These are phyloP conservation scores for Tolypocladium guangdongense DNA, from an alignment of 2,329 filamentous ascomycete species.

Conservation along the genomic window DNA sequence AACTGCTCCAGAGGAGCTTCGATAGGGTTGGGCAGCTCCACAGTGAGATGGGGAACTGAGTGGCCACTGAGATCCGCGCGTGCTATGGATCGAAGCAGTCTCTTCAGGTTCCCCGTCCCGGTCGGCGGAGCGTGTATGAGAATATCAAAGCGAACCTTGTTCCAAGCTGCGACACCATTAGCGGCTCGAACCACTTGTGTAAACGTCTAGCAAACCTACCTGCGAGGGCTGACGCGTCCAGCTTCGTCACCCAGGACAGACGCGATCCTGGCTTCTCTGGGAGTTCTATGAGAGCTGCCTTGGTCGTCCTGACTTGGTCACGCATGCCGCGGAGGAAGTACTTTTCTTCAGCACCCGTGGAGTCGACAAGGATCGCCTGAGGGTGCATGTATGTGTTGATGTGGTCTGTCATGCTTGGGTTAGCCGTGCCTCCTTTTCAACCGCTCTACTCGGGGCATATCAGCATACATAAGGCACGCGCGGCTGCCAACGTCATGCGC, in stretches of 20 bases:
- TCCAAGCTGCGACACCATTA: slow-evolving; percentile 50
- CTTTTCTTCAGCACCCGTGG: slow-evolving; percentile 51
- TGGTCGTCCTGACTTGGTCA: slow-evolving; percentile 37
- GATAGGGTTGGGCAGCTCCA: slow-evolving; percentile 67
- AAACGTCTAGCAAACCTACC: slow-evolving; percentile 29
- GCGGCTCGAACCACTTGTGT: slow-evolving; percentile 3
- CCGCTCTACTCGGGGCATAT: neutral
- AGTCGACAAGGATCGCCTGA: slow-evolving; percentile 65
- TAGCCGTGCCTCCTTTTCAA: neutral
- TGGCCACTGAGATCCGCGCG: slow-evolving; percentile 65
- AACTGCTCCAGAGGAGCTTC: slow-evolving; percentile 55
- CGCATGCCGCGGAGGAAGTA: slow-evolving; percentile 55
- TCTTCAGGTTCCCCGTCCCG: slow-evolving; percentile 63
- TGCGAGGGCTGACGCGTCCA: slow-evolving; percentile 62
- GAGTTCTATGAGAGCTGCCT: slow-evolving; percentile 62
- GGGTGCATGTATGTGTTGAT: slow-evolving; percentile 67
- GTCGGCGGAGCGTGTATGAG: slow-evolving; percentile 64
- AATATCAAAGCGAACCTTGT: slow-evolving; percentile 68
- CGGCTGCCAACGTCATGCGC: slow-evolving; percentile 55
- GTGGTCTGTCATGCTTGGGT: slow-evolving; percentile 31
- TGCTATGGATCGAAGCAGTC: slow-evolving; percentile 66
- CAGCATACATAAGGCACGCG: slow-evolving; percentile 50
- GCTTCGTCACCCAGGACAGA: slow-evolving; percentile 65
- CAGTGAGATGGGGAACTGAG: slow-evolving; percentile 61
- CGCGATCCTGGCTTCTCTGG: slow-evolving; percentile 51